phyloP scores from a whole-genome alignment of 306 rosid genomes.

The Quillaja saponaria region DNA sequence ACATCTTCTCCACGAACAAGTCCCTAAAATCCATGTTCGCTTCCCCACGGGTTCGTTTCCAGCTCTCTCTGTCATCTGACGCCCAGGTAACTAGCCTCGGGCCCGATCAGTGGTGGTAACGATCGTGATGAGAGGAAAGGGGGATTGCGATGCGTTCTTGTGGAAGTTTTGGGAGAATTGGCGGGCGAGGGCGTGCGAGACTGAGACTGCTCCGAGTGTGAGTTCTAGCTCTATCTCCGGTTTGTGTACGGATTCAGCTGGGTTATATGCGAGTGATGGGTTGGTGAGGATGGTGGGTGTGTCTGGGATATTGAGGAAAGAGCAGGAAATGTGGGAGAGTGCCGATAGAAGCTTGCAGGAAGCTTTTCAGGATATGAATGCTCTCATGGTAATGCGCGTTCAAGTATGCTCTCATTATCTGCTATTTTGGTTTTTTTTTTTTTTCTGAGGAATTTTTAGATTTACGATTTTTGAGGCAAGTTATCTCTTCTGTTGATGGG shows the following conservation, averaged over 20 bases:
- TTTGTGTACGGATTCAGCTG: slow-evolving; percentile 35
- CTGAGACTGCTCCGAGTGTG: slow-evolving; percentile 27
- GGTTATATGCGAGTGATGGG: slow-evolving; percentile 75
- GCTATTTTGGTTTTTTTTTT: neutral
- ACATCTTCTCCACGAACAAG: slow-evolving; percentile 70
- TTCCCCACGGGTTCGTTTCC: slow-evolving; percentile 83
- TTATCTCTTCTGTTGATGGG: neutral
- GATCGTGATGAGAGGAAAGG: slow-evolving; percentile 75
- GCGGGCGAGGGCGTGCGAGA: slow-evolving; percentile 81
- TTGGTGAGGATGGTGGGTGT: slow-evolving; percentile 93
- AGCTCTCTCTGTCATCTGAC: slow-evolving; percentile 57
- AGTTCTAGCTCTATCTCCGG: slow-evolving; percentile 30
- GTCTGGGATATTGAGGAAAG: slow-evolving; percentile 92
- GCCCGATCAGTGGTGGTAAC: slow-evolving; percentile 60
- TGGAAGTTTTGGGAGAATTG: slow-evolving; percentile 81
- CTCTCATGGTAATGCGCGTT: slow-evolving; percentile 70
- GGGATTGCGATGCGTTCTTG: slow-evolving; percentile 71
- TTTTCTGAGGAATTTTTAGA: neutral
- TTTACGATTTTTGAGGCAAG: too few species aligned
- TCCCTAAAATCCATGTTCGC: slow-evolving; percentile 71
- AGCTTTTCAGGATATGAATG: slow-evolving; percentile 97
- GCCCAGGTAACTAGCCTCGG: slow-evolving; percentile 34
- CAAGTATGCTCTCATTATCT: slow-evolving; percentile 10
- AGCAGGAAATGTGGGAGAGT: slow-evolving; percentile 98
- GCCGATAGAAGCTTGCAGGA: slow-evolving; percentile 95